These are phyloP conservation scores for Syzygium syzygioides DNA, from an alignment of 441 rosid genomes.

Conservation along the genomic window DNA sequence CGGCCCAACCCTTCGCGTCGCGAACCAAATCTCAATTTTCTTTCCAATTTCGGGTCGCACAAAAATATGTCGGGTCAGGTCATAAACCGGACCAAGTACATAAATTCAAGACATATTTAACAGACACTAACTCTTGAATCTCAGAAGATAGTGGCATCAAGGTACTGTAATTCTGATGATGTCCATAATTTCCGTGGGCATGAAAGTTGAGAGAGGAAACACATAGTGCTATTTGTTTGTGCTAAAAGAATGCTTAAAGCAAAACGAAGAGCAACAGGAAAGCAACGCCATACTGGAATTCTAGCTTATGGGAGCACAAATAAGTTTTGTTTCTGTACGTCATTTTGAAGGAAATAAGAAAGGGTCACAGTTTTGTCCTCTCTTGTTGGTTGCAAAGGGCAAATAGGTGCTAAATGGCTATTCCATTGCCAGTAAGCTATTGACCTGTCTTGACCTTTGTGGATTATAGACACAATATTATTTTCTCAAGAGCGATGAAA, in stretches of 20 bases:
- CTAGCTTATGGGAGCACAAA: neutral
- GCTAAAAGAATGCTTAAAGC: too few species aligned
- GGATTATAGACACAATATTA: neutral
- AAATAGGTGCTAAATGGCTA: neutral
- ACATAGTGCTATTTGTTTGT: neutral
- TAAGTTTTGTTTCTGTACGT: neutral
- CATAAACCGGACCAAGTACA: too few species aligned
- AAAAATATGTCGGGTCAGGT: too few species aligned
- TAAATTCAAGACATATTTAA: too few species aligned
- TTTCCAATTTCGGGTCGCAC: too few species aligned
- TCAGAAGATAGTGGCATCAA: neutral
- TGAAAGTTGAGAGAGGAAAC: neutral
- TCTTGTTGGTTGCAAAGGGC: neutral
- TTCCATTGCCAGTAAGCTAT: neutral
- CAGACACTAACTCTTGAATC: conserved; percentile 19
- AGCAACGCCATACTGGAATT: neutral
- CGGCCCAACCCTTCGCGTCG: too few species aligned
- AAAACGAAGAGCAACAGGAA: neutral
- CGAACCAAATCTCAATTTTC: too few species aligned
- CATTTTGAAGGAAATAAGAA: neutral
- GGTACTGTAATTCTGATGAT: neutral
- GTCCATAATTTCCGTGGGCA: neutral
- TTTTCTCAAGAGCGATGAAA: neutral
- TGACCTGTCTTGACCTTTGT: neutral
- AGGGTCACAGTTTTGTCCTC: neutral